These are phyloP conservation scores for Nymphaea thermarum DNA, from an alignment of 164 flowering plant genomes.

Conservation along the genomic window DNA sequence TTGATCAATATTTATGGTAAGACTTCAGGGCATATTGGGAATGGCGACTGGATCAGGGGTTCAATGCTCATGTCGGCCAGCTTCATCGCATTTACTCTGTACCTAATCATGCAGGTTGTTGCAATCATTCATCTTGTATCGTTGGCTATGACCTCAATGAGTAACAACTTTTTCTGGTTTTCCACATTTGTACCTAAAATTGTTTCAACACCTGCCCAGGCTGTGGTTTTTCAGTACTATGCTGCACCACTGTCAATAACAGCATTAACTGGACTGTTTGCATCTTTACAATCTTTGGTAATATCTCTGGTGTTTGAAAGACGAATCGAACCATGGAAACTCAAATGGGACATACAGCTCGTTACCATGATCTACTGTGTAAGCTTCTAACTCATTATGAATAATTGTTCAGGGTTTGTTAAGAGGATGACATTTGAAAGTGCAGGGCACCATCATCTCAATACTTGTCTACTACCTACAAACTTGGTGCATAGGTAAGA, in stretches of 20 bases:
- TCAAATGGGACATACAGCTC: constrained; percentile 32
- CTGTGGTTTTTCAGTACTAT: constrained; percentile 22
- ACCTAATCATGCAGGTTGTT: constrained; percentile 31
- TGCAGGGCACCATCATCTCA: constrained; percentile 28
- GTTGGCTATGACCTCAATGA: constrained; percentile 8
- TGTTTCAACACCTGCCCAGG: constrained; percentile 6
- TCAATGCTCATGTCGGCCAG: constrained; percentile 19
- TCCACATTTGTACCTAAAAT: not conserved
- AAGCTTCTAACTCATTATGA: constrained; percentile 1
- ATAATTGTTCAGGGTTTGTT: not conserved
- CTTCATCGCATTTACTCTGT: constrained; percentile 18
- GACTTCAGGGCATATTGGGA: constrained; percentile 5
- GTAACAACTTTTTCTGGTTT: constrained; percentile 27
- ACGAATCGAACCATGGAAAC: constrained; percentile 19
- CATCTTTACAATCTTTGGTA: constrained; percentile 25
- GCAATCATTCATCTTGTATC: not conserved
- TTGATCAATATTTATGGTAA: constrained; percentile 11
- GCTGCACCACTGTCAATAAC: constrained; percentile 30
- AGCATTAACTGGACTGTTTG: constrained; percentile 27
- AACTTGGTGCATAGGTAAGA: constrained; percentile 28
- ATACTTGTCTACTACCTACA: constrained; percentile 20
- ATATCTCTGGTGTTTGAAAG: constrained; percentile 24
- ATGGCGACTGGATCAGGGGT: constrained; percentile 33
- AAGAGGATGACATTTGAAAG: constrained; percentile 1
- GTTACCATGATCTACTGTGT: constrained; percentile 24